Conservation (phyloP, 164 flowering plant genomes). For the Nymphaea thermarum region DNA sequence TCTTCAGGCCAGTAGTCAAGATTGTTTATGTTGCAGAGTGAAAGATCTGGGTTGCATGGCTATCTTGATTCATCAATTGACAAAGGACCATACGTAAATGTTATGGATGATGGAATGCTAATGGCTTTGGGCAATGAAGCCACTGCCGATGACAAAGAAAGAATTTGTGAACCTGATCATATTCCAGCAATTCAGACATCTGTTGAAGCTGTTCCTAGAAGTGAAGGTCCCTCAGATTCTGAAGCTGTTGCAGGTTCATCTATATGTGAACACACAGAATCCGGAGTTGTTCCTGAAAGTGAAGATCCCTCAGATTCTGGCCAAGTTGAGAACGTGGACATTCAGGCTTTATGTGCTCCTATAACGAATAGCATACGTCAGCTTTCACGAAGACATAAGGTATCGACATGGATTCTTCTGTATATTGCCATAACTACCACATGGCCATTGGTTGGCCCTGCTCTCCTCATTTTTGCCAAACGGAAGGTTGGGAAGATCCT, state of each 20-base stretch:
- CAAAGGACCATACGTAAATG: conserved; percentile 40
- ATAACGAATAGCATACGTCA: conserved; percentile 21
- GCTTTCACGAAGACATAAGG: conserved; percentile 26
- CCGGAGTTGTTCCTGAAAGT: conserved; percentile 4
- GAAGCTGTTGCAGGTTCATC: background rate
- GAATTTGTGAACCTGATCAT: conserved; percentile 1
- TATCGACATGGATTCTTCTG: conserved; percentile 37
- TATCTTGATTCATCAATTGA: conserved; percentile 27
- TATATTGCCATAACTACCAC: conserved; percentile 33
- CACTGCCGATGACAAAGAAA: conserved; percentile 4
- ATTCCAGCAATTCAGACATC: conserved; percentile 1
- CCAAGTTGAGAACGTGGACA: conserved; percentile 1
- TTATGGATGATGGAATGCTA: conserved; percentile 36
- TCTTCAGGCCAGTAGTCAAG: background rate
- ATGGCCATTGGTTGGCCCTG: conserved; percentile 47
- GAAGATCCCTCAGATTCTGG: conserved; percentile 6
- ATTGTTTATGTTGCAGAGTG: conserved; percentile 16
- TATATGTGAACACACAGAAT: conserved; percentile 2
- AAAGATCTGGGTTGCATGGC: conserved; percentile 4
- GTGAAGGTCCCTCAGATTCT: conserved; percentile 1
- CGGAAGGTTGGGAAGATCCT: conserved; percentile 18
- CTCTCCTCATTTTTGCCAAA: conserved; percentile 19
- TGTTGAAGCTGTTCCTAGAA: background rate
- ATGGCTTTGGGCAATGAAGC: conserved; percentile 16
- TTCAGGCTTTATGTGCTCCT: conserved; percentile 15